These are phyloP conservation scores for Blepharisma japonicum DNA, from an alignment of 73 alveolate genomes.

Conservation along the genomic window DNA sequence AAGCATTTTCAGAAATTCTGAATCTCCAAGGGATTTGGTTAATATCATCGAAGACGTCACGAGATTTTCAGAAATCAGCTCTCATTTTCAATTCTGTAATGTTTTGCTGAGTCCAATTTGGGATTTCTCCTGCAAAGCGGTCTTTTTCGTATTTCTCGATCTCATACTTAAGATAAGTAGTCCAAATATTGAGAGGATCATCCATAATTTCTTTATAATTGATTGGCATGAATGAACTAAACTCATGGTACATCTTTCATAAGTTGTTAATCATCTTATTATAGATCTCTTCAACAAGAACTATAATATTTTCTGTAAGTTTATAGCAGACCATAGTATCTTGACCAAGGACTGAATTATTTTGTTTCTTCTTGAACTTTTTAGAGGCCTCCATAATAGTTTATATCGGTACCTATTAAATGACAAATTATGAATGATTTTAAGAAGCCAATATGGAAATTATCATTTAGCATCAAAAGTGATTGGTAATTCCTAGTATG, in stretches of 20 bases:
- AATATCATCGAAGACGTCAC: not conserved
- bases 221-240: too few relatives aligned
- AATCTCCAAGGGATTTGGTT: not conserved
- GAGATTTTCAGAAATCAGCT: constrained; percentile 22
- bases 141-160: constrained; percentile 25
- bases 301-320: too few relatives aligned
- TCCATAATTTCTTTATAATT: too few relatives aligned
- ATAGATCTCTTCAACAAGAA: too few relatives aligned
- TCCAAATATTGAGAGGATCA: not conserved
- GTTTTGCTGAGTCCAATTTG: not conserved
- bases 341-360: constrained; percentile 1
- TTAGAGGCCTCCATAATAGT: not conserved
- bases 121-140: not conserved
- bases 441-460: not conserved
- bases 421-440: too few relatives aligned
- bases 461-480: not conserved
- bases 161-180: not conserved
- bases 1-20: not conserved
- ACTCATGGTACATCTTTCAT: too few relatives aligned
- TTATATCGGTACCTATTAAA: not conserved
- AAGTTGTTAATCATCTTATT: too few relatives aligned
- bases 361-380: not conserved
- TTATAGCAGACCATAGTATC: not conserved
- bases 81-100: not conserved
- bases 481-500: not conserved